Percentiles rank a stretch among this genome's conserved stretches.
Conservation (phyloP, 805 yeast genomes). For the Saccharomycopsis fodiens region DNA sequence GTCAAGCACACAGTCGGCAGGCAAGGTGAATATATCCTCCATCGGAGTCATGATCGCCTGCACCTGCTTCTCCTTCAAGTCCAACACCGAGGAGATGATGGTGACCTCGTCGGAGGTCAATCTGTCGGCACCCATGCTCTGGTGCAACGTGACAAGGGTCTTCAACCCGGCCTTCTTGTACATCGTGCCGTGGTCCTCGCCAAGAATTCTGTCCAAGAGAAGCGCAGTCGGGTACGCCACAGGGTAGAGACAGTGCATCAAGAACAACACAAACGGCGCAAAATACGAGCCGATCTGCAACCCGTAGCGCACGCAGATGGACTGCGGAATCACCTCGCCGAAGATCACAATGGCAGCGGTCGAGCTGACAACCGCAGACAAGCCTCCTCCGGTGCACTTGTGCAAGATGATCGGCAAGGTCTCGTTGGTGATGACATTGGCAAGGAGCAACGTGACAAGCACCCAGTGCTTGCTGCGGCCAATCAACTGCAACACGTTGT, state of each 20-base stretch:
- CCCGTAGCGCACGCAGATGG: constrained; percentile 88
- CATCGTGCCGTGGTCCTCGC: constrained; percentile 94
- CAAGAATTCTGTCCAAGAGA: constrained; percentile 72
- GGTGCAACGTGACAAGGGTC: constrained; percentile 86
- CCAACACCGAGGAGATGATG: constrained; percentile 87
- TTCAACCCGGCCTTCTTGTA: constrained; percentile 90
- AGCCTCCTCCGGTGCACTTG: constrained; percentile 90
- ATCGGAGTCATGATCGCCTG: constrained; percentile 90
- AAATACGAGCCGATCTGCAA: constrained; percentile 84
- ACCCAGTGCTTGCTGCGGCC: constrained; percentile 94
- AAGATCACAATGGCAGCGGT: constrained; percentile 88
- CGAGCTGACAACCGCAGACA: constrained; percentile 93
- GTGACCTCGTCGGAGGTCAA: constrained; percentile 94
- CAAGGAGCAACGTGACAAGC: constrained; percentile 74
- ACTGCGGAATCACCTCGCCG: constrained; percentile 96
- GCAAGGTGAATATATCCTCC: constrained; percentile 79
- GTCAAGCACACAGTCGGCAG: constrained; percentile 75
- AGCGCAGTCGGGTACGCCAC: constrained; percentile 85
- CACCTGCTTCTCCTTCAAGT: constrained; percentile 86
- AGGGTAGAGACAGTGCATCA: constrained; percentile 90
- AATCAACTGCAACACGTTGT: constrained; percentile 62
- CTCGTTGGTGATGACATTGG: constrained; percentile 90
- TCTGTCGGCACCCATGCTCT: constrained; percentile 92
- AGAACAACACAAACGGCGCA: constrained; percentile 74
- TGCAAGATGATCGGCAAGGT: constrained; percentile 91